Evolutionary conservation across 2,329 filamentous ascomycete genomes (phyloP).

Genomic region (Colletotrichum navitas): DNA sequence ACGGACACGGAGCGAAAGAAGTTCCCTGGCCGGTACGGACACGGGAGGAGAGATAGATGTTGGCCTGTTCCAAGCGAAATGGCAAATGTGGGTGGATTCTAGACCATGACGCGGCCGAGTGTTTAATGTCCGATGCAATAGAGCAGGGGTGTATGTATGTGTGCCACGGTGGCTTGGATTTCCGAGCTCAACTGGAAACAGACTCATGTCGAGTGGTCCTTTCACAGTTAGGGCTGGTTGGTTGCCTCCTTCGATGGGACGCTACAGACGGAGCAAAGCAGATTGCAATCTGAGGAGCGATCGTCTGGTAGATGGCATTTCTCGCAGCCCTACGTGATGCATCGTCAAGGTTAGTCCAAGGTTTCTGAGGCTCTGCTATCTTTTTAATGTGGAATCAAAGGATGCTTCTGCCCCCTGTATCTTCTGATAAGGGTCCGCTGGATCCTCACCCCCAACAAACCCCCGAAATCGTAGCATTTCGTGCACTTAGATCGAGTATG

Average conservation of each 20-base stretch:
- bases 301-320: neutral
- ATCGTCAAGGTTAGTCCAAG: neutral
- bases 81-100: constrained; percentile 9
- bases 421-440: too few relatives aligned
- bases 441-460: too few relatives aligned
- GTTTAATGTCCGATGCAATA: constrained; percentile 10
- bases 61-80: constrained; percentile 27
- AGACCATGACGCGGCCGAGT: too few relatives aligned
- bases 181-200: neutral
- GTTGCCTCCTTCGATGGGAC: neutral
- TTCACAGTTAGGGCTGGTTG: neutral
- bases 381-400: too few relatives aligned
- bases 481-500: too few relatives aligned
- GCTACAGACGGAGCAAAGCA: neutral
- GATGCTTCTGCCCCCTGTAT: too few relatives aligned
- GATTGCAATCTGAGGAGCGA: too few relatives aligned
- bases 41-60: constrained; percentile 17
- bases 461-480: too few relatives aligned
- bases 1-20: constrained; percentile 29
- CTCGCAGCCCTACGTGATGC: neutral
- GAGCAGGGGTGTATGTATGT: neutral
- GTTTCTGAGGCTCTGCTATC: neutral
- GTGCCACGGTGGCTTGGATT: constrained; percentile 26
- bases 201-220: neutral
- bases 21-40: constrained; percentile 21